These are phyloP conservation scores for Trichaptum fuscoviolaceum DNA, from an alignment of 768 basidiomycete genomes.

Conservation along the genomic window DNA sequence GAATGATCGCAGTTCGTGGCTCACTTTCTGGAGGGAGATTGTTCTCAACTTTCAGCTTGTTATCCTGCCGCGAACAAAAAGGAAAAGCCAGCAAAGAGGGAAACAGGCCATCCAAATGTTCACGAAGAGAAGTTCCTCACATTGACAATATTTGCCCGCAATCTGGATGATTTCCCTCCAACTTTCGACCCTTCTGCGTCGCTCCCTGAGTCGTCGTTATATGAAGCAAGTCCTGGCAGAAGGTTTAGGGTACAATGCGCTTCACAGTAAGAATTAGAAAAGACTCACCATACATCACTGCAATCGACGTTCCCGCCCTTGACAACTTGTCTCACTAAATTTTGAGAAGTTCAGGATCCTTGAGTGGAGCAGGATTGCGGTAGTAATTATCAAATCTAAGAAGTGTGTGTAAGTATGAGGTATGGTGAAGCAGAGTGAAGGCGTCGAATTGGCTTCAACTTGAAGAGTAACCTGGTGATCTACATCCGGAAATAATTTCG, in stretches of 20 bases:
- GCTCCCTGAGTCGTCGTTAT: constrained; percentile 59
- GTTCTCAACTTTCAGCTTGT: constrained; percentile 13
- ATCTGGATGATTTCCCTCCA: neutral
- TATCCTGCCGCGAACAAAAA: constrained; percentile 64
- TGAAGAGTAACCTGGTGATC: too few relatives aligned
- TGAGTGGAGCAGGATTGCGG: too few relatives aligned
- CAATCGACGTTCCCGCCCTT: neutral
- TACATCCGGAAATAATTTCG: too few relatives aligned
- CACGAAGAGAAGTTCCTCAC: constrained; percentile 52
- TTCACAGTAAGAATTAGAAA: neutral
- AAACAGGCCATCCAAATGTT: constrained; percentile 38
- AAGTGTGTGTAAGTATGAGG: too few relatives aligned
- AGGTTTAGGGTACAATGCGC: neutral
- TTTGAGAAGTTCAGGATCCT: too few relatives aligned
- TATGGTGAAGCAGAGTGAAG: too few relatives aligned
- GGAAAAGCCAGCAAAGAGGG: constrained; percentile 57
- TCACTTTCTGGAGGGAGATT: constrained; percentile 39
- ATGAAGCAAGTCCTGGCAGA: constrained; percentile 52
- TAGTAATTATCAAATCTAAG: too few relatives aligned
- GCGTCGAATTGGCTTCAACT: too few relatives aligned
- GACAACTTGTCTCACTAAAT: neutral
- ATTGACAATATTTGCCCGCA: constrained; percentile 32
- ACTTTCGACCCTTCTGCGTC: constrained; percentile 38
- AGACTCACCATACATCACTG: neutral
- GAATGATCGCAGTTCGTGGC: constrained; percentile 12